Evolutionary conservation across 116 monocot species (phyloP).

Genomic region (Posidonia oceanica): DNA sequence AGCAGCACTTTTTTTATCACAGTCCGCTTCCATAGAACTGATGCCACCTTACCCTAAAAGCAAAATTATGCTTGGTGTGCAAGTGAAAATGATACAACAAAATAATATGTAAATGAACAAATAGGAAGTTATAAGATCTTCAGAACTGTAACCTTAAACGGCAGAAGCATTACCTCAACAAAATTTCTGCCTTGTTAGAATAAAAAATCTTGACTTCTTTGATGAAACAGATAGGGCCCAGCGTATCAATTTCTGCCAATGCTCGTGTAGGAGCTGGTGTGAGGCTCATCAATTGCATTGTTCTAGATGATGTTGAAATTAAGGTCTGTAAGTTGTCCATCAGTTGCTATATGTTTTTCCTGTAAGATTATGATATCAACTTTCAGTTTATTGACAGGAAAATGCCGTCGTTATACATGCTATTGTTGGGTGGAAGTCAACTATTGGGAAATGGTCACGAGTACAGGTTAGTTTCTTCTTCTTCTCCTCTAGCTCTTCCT

Average conservation of each 20-base stretch:
- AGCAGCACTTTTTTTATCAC: no score
- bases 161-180: no score
- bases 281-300: constrained; percentile 84
- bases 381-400: constrained; percentile 41
- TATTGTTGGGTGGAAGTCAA: constrained; percentile 92
- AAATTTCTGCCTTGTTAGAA: no score
- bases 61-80: no score
- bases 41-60: no score
- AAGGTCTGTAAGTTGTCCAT: constrained; percentile 30
- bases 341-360: background rate
- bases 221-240: constrained; percentile 73
- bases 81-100: no score
- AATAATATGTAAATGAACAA: no score
- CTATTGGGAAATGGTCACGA: constrained; percentile 88
- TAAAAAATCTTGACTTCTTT: background rate
- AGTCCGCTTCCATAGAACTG: no score
- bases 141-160: no score
- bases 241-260: constrained; percentile 98
- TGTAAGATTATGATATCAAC: background rate
- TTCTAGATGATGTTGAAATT: constrained; percentile 95
- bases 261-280: constrained; percentile 85
- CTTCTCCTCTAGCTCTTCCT: constrained; percentile 1
- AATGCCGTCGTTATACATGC: constrained; percentile 88
- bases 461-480: constrained; percentile 60
- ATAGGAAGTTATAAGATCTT: no score